Conservation (phyloP, 495 filamentous ascomycete species). For the Hyaloscypha bicolor region DNA sequence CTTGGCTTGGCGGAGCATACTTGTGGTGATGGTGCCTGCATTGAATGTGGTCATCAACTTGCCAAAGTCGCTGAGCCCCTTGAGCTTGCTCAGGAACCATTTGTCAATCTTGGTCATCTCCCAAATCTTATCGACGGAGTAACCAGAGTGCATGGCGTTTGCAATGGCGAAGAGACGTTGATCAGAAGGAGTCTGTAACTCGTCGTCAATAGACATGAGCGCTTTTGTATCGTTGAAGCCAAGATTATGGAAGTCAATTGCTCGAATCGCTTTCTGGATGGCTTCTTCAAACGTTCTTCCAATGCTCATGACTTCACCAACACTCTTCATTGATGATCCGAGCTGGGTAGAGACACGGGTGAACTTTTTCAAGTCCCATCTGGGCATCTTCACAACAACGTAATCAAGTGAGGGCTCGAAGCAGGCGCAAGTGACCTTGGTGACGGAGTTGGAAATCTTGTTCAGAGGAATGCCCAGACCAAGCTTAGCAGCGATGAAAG, state of each 20-base stretch:
- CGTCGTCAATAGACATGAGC: constrained; percentile 92
- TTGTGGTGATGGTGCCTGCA: constrained; percentile 63
- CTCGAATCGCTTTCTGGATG: constrained; percentile 95
- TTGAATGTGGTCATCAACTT: constrained; percentile 73
- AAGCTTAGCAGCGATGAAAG: constrained; percentile 95
- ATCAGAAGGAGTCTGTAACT: constrained; percentile 96
- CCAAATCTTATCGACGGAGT: constrained; percentile 95
- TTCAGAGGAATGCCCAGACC: constrained; percentile 94
- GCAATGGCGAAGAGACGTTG: constrained; percentile 97
- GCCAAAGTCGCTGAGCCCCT: constrained; percentile 86
- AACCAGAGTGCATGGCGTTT: constrained; percentile 94
- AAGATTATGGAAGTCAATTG: constrained; percentile 92
- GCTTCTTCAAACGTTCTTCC: constrained; percentile 97
- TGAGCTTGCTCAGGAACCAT: constrained; percentile 92
- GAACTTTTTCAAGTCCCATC: constrained; percentile 99
- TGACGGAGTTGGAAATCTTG: constrained; percentile 95
- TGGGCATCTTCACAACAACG: constrained; percentile 97
- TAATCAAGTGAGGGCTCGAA: constrained; percentile 99
- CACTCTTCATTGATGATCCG: constrained; percentile 98
- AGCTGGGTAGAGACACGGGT: constrained; percentile 92
- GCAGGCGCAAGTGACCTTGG: constrained; percentile 94
- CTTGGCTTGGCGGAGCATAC: constrained; percentile 79
- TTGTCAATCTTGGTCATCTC: constrained; percentile 97
- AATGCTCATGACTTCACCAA: constrained; percentile 98
- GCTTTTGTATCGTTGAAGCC: constrained; percentile 92